Evolutionary conservation across 1,139 yeast genomes (phyloP).

Genomic region (Magnusiomyces tetraspermus): DNA sequence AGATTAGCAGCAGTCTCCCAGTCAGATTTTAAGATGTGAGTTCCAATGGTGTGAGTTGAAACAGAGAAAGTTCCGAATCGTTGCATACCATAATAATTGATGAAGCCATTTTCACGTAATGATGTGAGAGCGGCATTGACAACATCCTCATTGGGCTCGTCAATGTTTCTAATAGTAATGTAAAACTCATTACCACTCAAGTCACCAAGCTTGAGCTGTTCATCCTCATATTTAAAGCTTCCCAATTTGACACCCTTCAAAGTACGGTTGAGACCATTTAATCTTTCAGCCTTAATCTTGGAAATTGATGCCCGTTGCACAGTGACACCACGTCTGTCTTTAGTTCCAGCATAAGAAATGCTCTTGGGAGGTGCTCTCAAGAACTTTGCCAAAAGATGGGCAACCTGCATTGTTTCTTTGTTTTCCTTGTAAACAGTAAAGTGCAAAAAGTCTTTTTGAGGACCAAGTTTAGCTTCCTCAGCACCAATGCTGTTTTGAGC

Average conservation of each 20-base stretch:
- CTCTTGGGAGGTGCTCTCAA: slow-evolving; percentile 61
- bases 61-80: slow-evolving; percentile 92
- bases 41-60: slow-evolving; percentile 83
- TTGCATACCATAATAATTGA: slow-evolving; percentile 95
- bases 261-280: slow-evolving; percentile 64
- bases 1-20: slow-evolving; percentile 76
- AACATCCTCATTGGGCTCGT: slow-evolving; percentile 34
- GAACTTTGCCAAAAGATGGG: slow-evolving; percentile 60
- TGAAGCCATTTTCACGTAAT: slow-evolving; percentile 61
- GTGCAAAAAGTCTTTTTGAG: slow-evolving; percentile 51
- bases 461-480: slow-evolving; percentile 14
- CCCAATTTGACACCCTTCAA: slow-evolving; percentile 70
- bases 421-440: slow-evolving; percentile 86
- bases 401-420: slow-evolving; percentile 95
- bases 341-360: slow-evolving; percentile 86
- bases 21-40: slow-evolving; percentile 55
- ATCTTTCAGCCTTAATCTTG: slow-evolving; percentile 66
- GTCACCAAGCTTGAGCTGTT: slow-evolving; percentile 65
- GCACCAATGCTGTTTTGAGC: slow-evolving; percentile 7
- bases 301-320: slow-evolving; percentile 72
- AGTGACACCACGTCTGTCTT: slow-evolving; percentile 93
- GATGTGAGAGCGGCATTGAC: slow-evolving; percentile 49
- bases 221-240: slow-evolving; percentile 59
- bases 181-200: slow-evolving; percentile 79
- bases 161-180: slow-evolving; percentile 71